phyloP scores from a whole-genome alignment of 495 filamentous ascomycete species.

The Patellaria atrata region DNA sequence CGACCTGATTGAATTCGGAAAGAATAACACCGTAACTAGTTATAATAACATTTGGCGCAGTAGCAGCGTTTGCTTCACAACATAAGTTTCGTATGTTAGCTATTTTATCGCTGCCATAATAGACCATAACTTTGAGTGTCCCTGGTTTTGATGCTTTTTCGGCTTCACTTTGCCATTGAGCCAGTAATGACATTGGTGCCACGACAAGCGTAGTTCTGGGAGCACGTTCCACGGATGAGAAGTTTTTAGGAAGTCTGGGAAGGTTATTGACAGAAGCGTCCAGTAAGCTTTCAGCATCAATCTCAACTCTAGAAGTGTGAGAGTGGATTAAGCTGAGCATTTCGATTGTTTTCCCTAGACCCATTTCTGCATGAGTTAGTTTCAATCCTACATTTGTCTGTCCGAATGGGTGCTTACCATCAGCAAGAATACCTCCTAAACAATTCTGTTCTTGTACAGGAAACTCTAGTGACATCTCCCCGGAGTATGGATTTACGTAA shows the following conservation, averaged over 20 bases:
- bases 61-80: slow-evolving; percentile 52
- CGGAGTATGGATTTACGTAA: slow-evolving; percentile 94
- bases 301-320: slow-evolving; percentile 45
- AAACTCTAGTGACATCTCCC: slow-evolving; percentile 85
- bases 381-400: slow-evolving; percentile 1
- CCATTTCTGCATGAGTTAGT: slow-evolving; percentile 33
- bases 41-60: slow-evolving; percentile 77
- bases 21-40: slow-evolving; percentile 92
- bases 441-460: slow-evolving; percentile 90
- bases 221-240: slow-evolving; percentile 43
- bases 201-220: slow-evolving; percentile 89
- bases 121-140: slow-evolving; percentile 68
- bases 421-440: slow-evolving; percentile 81
- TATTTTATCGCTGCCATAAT: slow-evolving; percentile 78
- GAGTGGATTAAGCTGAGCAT: slow-evolving; percentile 90
- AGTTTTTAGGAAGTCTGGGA: slow-evolving; percentile 41
- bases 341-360: slow-evolving; percentile 89
- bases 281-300: slow-evolving; percentile 14
- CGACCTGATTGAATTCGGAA: slow-evolving; percentile 69
- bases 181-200: slow-evolving; percentile 82
- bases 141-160: slow-evolving; percentile 72
- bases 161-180: slow-evolving; percentile 94
- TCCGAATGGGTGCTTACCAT: slow-evolving; percentile 49
- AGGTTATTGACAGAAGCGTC: slow-evolving; percentile 38
- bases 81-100: slow-evolving; percentile 64